A percentile compares a stretch with the other conserved stretches of the same genome.
Evolutionary conservation across 257 asterid species (phyloP).

Genomic region (Solanum chilense): DNA sequence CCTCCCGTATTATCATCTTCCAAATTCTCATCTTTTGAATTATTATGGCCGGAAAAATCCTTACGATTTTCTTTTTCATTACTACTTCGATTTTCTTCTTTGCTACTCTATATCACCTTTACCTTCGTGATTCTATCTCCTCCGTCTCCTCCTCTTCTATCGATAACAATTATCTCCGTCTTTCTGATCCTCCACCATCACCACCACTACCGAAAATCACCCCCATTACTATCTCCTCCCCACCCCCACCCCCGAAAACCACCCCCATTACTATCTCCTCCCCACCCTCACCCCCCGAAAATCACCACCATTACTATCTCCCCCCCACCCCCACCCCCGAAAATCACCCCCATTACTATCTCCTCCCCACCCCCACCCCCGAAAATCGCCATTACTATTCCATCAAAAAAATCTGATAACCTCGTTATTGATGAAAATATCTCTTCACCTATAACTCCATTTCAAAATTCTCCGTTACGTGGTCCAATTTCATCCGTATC

Average conservation of each 20-base stretch:
- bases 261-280: neutral
- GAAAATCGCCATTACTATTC: neutral
- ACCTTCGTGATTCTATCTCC: slow-evolving; percentile 19
- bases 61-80: slow-evolving; percentile 31
- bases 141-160: neutral
- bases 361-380: neutral
- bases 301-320: neutral
- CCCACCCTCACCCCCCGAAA: neutral
- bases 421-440: slow-evolving; percentile 11
- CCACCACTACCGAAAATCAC: neutral
- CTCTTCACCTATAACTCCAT: neutral
- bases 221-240: neutral
- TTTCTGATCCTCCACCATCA: neutral
- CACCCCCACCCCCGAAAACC: neutral
- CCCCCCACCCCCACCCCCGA: neutral
- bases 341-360: neutral
- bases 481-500: slow-evolving; percentile 22
- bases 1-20: neutral
- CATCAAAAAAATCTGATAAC: neutral
- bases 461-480: neutral
- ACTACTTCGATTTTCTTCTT: slow-evolving; percentile 29
- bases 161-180: slow-evolving; percentile 5
- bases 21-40: neutral
- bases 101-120: slow-evolving; percentile 42
- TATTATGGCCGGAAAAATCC: slow-evolving; percentile 46